A percentile compares a stretch with the other conserved stretches of the same genome.
Conservation (phyloP, 768 basidiomycete species). For the Tulasnella sp. region DNA sequence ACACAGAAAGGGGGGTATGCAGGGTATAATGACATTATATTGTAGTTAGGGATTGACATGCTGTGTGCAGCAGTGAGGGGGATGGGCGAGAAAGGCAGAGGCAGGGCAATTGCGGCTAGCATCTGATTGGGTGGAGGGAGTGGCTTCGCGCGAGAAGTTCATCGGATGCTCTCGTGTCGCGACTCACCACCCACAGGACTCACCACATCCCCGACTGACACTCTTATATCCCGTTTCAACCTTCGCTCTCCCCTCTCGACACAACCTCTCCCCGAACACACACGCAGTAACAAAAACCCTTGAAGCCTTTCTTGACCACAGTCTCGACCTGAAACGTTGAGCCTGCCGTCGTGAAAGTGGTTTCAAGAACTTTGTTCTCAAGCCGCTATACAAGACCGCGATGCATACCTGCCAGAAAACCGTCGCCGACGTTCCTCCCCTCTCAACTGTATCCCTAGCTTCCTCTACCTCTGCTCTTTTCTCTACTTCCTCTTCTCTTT, state of each 20-base stretch:
- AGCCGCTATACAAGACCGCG: background rate
- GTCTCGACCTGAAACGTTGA: background rate
- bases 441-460: background rate
- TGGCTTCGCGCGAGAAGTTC: background rate
- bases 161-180: background rate
- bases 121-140: background rate
- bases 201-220: background rate
- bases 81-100: background rate
- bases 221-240: background rate
- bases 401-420: background rate
- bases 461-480: background rate
- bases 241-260: background rate
- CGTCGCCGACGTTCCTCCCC: background rate
- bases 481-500: background rate
- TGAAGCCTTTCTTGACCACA: background rate
- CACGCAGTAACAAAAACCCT: background rate
- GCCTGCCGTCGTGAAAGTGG: background rate
- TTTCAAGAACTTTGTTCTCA: background rate
- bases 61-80: no score
- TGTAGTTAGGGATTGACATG: background rate
- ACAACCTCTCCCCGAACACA: background rate
- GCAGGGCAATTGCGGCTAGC: background rate
- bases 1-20: background rate
- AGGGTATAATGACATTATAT: no score
- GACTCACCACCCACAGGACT: background rate